These are phyloP conservation scores for Wickerhamiella qilinensis DNA, from an alignment of 805 yeast genomes.

Conservation along the genomic window DNA sequence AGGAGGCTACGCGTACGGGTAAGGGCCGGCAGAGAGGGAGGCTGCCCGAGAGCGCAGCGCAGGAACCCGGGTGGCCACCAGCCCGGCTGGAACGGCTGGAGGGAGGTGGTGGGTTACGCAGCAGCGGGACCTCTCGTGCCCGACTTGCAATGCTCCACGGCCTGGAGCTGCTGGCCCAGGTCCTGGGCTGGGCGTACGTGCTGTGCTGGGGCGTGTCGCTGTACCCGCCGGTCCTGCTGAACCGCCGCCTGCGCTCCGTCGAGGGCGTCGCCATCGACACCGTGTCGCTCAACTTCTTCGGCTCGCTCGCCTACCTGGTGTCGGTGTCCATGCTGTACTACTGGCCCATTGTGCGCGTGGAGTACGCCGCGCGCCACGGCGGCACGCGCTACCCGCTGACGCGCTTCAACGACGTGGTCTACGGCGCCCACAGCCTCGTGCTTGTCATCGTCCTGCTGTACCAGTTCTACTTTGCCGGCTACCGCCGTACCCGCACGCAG, in stretches of 20 bases:
- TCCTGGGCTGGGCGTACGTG: slow-evolving; percentile 18
- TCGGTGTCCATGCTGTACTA: slow-evolving; percentile 20
- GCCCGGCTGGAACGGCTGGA: no score
- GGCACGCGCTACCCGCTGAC: slow-evolving; percentile 24
- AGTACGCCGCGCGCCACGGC: slow-evolving; percentile 21
- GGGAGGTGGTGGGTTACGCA: no score
- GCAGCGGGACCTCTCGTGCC: not conserved
- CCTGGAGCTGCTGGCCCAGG: slow-evolving; percentile 2
- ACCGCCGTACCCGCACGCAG: slow-evolving; percentile 20
- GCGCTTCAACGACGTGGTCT: slow-evolving; percentile 29
- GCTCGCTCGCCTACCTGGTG: slow-evolving; percentile 21
- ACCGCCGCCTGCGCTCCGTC: slow-evolving; percentile 18
- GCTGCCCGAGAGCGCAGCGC: no score
- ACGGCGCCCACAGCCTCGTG: slow-evolving; percentile 29
- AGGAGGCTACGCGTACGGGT: no score
- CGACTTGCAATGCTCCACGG: not conserved
- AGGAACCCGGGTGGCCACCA: no score
- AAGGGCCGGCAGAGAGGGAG: no score
- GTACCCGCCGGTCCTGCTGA: slow-evolving; percentile 24
- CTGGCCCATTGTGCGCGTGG: slow-evolving; percentile 20
- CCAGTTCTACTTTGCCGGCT: slow-evolving; percentile 25
- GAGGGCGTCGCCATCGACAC: slow-evolving; percentile 25
- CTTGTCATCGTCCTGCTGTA: slow-evolving; percentile 22
- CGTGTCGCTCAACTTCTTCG: slow-evolving; percentile 22
- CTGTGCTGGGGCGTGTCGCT: slow-evolving; percentile 23